phyloP scores from a whole-genome alignment of 2,329 filamentous ascomycete genomes.

The Erysiphe pulchra region DNA sequence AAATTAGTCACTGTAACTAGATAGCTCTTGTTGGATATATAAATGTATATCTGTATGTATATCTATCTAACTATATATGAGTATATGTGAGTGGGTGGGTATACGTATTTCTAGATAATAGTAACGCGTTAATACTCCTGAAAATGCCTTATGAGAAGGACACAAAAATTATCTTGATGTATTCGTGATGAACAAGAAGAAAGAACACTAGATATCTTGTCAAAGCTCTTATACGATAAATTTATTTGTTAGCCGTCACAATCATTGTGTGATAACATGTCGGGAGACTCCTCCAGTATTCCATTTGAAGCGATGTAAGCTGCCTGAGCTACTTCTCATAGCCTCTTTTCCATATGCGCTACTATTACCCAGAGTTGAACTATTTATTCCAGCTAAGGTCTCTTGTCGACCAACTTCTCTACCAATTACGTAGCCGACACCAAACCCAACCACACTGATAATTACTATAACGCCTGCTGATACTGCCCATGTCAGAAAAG shows the following conservation, averaged over 20 bases:
- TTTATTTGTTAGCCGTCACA: background rate
- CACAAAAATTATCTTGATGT: too few species aligned
- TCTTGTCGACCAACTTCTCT: conserved; percentile 40
- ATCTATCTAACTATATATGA: too few species aligned
- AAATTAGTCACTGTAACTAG: too few species aligned
- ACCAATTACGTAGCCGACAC: conserved; percentile 41
- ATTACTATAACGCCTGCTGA: conserved; percentile 42
- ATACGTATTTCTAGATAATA: too few species aligned
- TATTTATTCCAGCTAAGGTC: conserved; percentile 10
- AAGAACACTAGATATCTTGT: too few species aligned
- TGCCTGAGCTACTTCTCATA: conserved; percentile 5
- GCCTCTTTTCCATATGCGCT: conserved; percentile 9
- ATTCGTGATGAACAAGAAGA: too few species aligned
- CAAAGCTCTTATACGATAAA: too few species aligned
- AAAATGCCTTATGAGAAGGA: too few species aligned
- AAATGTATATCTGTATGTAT: too few species aligned
- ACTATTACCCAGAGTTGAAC: conserved; percentile 4
- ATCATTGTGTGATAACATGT: conserved; percentile 7
- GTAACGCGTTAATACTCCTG: too few species aligned
- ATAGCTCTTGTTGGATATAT: too few species aligned
- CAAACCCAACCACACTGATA: conserved; percentile 41
- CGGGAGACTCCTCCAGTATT: conserved; percentile 8
- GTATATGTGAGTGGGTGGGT: too few species aligned
- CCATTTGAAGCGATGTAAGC: conserved; percentile 11
- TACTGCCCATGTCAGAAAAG: conserved; percentile 35